Evolutionary conservation across 768 basidiomycete species (phyloP).

Genomic region (Cytidiella melzeri): DNA sequence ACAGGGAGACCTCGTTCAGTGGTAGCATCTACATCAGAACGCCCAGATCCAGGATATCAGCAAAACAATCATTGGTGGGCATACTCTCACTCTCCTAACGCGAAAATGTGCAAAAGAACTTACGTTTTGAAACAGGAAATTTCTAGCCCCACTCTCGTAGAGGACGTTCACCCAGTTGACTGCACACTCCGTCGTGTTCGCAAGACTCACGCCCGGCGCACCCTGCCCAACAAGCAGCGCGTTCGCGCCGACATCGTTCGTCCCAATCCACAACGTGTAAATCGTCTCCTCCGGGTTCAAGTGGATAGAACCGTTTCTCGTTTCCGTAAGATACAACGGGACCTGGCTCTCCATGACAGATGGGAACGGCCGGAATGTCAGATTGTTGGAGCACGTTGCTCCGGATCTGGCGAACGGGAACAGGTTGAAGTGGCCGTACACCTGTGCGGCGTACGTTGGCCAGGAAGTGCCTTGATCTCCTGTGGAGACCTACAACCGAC

Average conservation of each 20-base stretch:
- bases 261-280: slow-evolving; percentile 63
- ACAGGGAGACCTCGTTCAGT: slow-evolving; percentile 25
- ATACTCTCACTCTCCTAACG: too few species aligned
- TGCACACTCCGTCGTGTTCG: slow-evolving; percentile 51
- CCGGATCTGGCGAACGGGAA: slow-evolving; percentile 57
- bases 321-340: slow-evolving; percentile 43
- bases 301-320: slow-evolving; percentile 34
- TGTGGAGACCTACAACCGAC: slow-evolving; percentile 12
- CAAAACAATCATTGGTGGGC: too few species aligned
- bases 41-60: neutral
- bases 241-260: slow-evolving; percentile 49
- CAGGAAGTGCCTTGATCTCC: slow-evolving; percentile 44
- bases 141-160: slow-evolving; percentile 53
- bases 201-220: slow-evolving; percentile 42
- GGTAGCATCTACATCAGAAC: slow-evolving; percentile 28
- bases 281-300: slow-evolving; percentile 42
- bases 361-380: slow-evolving; percentile 54
- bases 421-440: slow-evolving; percentile 41
- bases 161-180: slow-evolving; percentile 53
- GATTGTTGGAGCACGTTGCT: slow-evolving; percentile 58
- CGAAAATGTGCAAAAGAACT: too few species aligned
- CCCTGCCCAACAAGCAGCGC: slow-evolving; percentile 48
- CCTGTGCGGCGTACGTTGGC: slow-evolving; percentile 55
- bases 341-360: slow-evolving; percentile 53
- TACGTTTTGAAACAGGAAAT: slow-evolving; percentile 67